Percentiles rank a stretch among this genome's conserved stretches.
These are phyloP conservation scores for Paraphaeosphaeria minitans DNA, from an alignment of 2,329 filamentous ascomycete species.

Conservation along the genomic window DNA sequence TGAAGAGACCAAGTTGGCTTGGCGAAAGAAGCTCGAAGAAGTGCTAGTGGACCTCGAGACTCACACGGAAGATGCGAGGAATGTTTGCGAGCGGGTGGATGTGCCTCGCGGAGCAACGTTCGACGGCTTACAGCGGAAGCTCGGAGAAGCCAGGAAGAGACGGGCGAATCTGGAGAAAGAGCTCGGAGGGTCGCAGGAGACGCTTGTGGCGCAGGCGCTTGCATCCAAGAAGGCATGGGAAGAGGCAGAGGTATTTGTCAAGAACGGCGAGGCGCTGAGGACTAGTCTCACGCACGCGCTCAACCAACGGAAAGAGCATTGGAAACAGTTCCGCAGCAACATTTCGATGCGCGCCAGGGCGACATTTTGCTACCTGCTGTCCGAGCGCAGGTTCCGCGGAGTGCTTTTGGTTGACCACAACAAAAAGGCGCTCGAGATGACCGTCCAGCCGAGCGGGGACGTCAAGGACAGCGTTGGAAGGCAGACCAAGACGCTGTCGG, in stretches of 20 bases:
- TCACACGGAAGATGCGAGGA: slow-evolving; percentile 22
- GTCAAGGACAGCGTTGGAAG: slow-evolving; percentile 72
- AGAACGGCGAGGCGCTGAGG: slow-evolving; percentile 21
- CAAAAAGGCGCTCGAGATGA: slow-evolving; percentile 74
- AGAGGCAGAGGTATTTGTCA: slow-evolving; percentile 27
- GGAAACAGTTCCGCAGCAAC: slow-evolving; percentile 78
- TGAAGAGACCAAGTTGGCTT: slow-evolving; percentile 33
- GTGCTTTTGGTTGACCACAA: slow-evolving; percentile 78
- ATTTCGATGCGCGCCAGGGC: slow-evolving; percentile 86
- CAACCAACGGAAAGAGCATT: slow-evolving; percentile 71
- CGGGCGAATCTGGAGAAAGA: slow-evolving; percentile 34
- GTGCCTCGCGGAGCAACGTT: slow-evolving; percentile 40
- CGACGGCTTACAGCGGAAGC: slow-evolving; percentile 36
- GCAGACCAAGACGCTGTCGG: slow-evolving; percentile 89
- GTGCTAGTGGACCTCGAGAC: slow-evolving; percentile 35
- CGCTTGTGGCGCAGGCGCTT: slow-evolving; percentile 32
- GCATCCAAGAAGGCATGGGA: slow-evolving; percentile 37
- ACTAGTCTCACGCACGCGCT: slow-evolving; percentile 66
- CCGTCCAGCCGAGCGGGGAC: slow-evolving; percentile 73
- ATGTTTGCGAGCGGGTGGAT: slow-evolving; percentile 33
- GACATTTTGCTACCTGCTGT: slow-evolving; percentile 86
- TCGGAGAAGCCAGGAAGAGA: slow-evolving; percentile 36
- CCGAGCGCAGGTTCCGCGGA: slow-evolving; percentile 87
- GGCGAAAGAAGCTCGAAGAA: slow-evolving; percentile 33
- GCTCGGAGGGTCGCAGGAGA: slow-evolving; percentile 42